These are phyloP conservation scores for Candida taoyuanica DNA, from an alignment of 805 yeast species.

Conservation along the genomic window DNA sequence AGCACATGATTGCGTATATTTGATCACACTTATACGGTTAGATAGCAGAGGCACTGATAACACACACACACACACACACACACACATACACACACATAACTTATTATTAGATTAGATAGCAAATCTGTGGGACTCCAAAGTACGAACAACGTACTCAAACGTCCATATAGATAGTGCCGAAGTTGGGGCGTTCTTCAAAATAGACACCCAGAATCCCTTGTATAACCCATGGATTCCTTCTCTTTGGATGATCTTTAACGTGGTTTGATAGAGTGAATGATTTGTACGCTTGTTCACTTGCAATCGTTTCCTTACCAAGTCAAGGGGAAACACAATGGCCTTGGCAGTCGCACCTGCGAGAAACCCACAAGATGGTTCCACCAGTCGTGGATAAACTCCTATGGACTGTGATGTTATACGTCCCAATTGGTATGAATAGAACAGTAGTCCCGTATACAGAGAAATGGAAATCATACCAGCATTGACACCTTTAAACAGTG, in stretches of 20 bases:
- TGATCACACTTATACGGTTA: no score
- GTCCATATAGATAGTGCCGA: slow-evolving; percentile 60
- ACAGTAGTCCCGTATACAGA: slow-evolving; percentile 69
- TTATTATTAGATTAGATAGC: background rate
- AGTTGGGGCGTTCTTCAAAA: slow-evolving; percentile 78
- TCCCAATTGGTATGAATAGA: slow-evolving; percentile 55
- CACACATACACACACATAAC: no score
- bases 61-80: background rate
- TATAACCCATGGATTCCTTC: slow-evolving; percentile 72
- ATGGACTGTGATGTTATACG: slow-evolving; percentile 13
- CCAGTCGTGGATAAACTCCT: slow-evolving; percentile 13
- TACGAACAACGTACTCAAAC: slow-evolving; percentile 31
- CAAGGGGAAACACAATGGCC: slow-evolving; percentile 76
- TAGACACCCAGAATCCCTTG: slow-evolving; percentile 66
- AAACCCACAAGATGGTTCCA: slow-evolving; percentile 62
- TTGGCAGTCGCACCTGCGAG: slow-evolving; percentile 76
- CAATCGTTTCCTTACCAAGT: slow-evolving; percentile 70
- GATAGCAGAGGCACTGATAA: no score
- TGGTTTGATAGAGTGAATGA: slow-evolving; percentile 27
- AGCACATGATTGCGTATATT: no score
- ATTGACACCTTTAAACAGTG: slow-evolving; percentile 45
- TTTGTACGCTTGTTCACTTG: slow-evolving; percentile 51
- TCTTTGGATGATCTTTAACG: slow-evolving; percentile 34
- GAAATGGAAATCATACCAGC: slow-evolving; percentile 59
- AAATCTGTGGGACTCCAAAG: background rate